Base-by-base conservation (phyloP, 1,139 yeast species). In the Tardiomyces depauwii region DNA sequence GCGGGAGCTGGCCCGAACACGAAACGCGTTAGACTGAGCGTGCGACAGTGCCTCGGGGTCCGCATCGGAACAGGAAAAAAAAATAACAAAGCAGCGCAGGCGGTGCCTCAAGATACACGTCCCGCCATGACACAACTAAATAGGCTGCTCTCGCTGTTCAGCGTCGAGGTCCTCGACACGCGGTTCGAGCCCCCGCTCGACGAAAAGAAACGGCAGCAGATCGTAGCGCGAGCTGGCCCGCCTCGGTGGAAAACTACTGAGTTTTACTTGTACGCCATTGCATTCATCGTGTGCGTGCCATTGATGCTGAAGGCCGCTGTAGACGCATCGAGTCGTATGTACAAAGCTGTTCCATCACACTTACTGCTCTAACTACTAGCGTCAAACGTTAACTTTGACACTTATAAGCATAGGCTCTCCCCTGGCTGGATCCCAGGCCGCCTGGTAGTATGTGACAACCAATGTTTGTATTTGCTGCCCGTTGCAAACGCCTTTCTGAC, bases 251-350 rank as follows among this genome's bases (percentile, higher is more conserved):
- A 63, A 28, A 80, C 95, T 0, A 52, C 67, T 21, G 97, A 91
- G 63, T 89, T 83, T 64, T 75, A 68, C 52, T 50, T 85, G 38
- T 89, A 91, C 59, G 68, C 74, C 44, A 53, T 77, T 13, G 75
- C 77, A 5, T 85, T 87, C 59, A 66, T 72, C 0, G 57, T 85
- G 1, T 82, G 77, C 9, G 86, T 91, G 2, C 97, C 97, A 2
- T 62, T 82, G 60, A 80, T 91, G 88, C 73, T 80, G 58, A 77
- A 77, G 55, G 80, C 94, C 0, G 95, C 91, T 2, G 75, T 83
- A 74, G 82, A 77, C 42, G 93, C 95, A 2, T 81, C 93, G 41
- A 78, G 79, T 56, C 50, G 58, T 52, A 42, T 12, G 53, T 48
- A 6, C n/a, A 11, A 21, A 16, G 14, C n/a, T 18, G 28, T 27